These are phyloP conservation scores for Cercospora sp. DNA, from an alignment of 2,329 filamentous ascomycete species.

Conservation along the genomic window DNA sequence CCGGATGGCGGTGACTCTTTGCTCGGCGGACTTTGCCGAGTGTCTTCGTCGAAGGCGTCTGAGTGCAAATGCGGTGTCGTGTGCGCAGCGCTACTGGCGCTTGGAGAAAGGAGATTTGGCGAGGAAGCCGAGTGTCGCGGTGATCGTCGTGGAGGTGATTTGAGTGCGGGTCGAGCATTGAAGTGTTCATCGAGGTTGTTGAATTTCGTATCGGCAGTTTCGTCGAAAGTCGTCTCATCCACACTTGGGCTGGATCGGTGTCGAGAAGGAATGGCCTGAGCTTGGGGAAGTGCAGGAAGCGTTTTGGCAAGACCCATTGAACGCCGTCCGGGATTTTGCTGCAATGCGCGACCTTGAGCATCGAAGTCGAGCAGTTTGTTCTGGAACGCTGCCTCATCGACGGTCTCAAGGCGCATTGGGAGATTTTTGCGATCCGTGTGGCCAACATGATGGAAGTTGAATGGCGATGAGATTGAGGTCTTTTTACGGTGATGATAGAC, in stretches of 20 bases:
- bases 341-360: conserved; percentile 53
- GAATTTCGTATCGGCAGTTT: conserved; percentile 28
- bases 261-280: conserved; percentile 13
- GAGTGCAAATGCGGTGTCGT: conserved; percentile 15
- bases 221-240: conserved; percentile 33
- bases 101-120: conserved; percentile 21
- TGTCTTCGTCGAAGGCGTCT: conserved; percentile 1
- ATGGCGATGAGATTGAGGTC: conserved; percentile 60
- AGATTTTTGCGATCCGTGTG: conserved; percentile 59
- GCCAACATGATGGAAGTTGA: conserved; percentile 64
- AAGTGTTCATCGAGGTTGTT: conserved; percentile 21
- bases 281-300: conserved; percentile 1
- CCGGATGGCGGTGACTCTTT: conserved; percentile 2
- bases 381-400: conserved; percentile 53
- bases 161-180: not conserved
- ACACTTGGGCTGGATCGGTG: conserved; percentile 19
- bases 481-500: conserved; percentile 42
- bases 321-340: conserved; percentile 23
- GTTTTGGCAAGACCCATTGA: conserved; percentile 25
- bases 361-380: conserved; percentile 56
- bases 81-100: conserved; percentile 15
- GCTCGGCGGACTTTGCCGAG: conserved; percentile 4
- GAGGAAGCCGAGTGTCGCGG: conserved; percentile 30
- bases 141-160: conserved; percentile 5
- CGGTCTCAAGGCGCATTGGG: conserved; percentile 50